Base-by-base conservation (phyloP, 2,329 filamentous ascomycete species). In the Colletotrichum sp. region DNA sequence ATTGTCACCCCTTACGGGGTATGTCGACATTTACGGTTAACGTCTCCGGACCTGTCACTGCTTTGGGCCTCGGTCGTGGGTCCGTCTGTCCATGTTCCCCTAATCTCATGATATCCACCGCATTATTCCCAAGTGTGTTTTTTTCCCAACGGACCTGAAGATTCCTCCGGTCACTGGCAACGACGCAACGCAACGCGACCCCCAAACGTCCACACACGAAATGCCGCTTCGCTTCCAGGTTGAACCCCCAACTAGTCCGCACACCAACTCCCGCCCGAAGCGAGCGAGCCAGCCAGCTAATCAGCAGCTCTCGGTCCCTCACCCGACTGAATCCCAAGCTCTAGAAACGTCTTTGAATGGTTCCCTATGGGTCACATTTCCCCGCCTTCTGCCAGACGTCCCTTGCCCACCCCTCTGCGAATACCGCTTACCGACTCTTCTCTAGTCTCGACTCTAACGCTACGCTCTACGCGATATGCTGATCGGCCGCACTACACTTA, bases 1-100 rank as follows among this genome's bases (percentile, higher is more conserved):
- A 24, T 26, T 36, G 38, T 57, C 21, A 74, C 64, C 24, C 26
- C 57, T 48, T 26, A 43, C 71, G 63, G 61, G 70, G 8, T 18
- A 34, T 58, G 28, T 76, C 64, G 58, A 74, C 74, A 69, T 52
- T 74, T 74, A 48, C 71, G 71, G 74, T 60, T 26, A 48, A 48
- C 21, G 58, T 28, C 30, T 32, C 74, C 70, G 74, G 60, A 21
- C 70, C 66, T 65, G 43, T 48, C 32, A 28, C 21, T n/a, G 60
- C 63, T 67, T 48, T 48, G 38, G 36, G 28, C 70, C 71, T 65
- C 58, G 15, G 43, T 36, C 43, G 64, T 66, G 73, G 73, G 38
- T 43, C 70, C n/a, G n/a, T 52, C 12, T 52, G 10, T 52, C 18
- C 43, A 52, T 52, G 43, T 34, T 60, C 57, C 18, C 61, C 58